Evolutionary conservation across 1,139 yeast species (phyloP).

Genomic region (Hemisphaericaspora xylofermentans): DNA sequence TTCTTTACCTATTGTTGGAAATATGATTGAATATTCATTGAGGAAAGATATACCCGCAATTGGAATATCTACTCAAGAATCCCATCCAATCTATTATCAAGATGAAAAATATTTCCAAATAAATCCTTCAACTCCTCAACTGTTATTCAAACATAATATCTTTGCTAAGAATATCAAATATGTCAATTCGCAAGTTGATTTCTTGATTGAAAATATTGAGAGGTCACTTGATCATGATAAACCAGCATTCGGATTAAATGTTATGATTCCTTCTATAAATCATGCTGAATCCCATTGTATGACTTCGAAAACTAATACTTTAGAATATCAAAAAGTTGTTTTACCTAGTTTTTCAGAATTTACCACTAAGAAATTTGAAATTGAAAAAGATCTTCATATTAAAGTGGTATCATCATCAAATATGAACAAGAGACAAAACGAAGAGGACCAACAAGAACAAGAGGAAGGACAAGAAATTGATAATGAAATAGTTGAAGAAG

Average conservation of each 20-base stretch:
- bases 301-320: conserved; percentile 17
- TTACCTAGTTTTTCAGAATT: not conserved
- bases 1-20: conserved; percentile 12
- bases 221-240: not conserved
- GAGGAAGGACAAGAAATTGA: not conserved
- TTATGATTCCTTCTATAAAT: conserved; percentile 35
- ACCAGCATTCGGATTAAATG: conserved; percentile 20
- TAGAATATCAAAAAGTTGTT: conserved; percentile 6
- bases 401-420: not conserved
- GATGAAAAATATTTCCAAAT: conserved; percentile 22
- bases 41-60: conserved; percentile 26
- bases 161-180: conserved; percentile 27
- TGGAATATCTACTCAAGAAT: conserved; percentile 28
- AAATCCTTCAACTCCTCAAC: conserved; percentile 7
- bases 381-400: conserved; percentile 1
- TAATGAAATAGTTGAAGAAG: conserved; percentile 7
- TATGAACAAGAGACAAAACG: not conserved
- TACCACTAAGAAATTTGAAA: conserved; percentile 9
- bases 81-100: conserved; percentile 33
- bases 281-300: conserved; percentile 27
- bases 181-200: conserved; percentile 24
- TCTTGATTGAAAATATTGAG: conserved; percentile 18
- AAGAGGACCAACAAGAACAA: not conserved
- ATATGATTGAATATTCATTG: conserved; percentile 20
- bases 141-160: conserved; percentile 21